Base-by-base conservation (phyloP, 1,284 basidiomycete genomes). In the Irpex sp. region DNA sequence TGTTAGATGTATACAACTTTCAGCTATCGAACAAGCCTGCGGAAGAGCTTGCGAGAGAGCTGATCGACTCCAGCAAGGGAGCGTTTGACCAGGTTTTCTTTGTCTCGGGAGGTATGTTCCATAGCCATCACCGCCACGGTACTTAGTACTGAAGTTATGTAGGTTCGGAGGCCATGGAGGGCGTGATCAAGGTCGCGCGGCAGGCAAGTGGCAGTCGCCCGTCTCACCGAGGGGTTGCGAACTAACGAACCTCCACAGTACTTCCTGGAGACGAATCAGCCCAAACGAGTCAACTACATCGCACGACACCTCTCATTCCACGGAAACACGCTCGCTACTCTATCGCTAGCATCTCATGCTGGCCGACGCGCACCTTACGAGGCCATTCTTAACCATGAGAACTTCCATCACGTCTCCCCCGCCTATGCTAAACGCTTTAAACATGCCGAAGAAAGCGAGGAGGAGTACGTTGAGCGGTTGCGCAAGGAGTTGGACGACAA, bases 121-220 rank as follows among this genome's bases (percentile, higher is more conserved):
- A 37, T 58, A 12, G 28, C 18, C 39, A 60, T 45, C 19, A 18
- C 23, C 28, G 58, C 5, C 16, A 33, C 16, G 19, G 19, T 36
- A 28, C 51, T 36, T 39, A 54, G 37, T 18, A 8, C 28, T 33
- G 5, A 33, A 33, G 7, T 33, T 28, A 21, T n/a, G 45, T 37
- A 92, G 90, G 91, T 52, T 88, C 90, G 1, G 93, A 94, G 74
- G 91, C 92, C 0, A 90, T 92, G 86, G 92, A 94, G 66, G 82
- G 82, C 57, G 86, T 84, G 14, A 80, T 94, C 60, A 94, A 94
- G 74, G 80, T 91, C 4, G 82, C 85, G 39, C 82, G 88, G 66
- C 93, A 94, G 78, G 86, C 85, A 63, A 35, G 74, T 63, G n/a
- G 4, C 14, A 18, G 19, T 18, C 36, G 4, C 18, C 4, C 36